phyloP scores from a whole-genome alignment of 2,329 filamentous ascomycete species.

The Botryosphaeria dothidea region DNA sequence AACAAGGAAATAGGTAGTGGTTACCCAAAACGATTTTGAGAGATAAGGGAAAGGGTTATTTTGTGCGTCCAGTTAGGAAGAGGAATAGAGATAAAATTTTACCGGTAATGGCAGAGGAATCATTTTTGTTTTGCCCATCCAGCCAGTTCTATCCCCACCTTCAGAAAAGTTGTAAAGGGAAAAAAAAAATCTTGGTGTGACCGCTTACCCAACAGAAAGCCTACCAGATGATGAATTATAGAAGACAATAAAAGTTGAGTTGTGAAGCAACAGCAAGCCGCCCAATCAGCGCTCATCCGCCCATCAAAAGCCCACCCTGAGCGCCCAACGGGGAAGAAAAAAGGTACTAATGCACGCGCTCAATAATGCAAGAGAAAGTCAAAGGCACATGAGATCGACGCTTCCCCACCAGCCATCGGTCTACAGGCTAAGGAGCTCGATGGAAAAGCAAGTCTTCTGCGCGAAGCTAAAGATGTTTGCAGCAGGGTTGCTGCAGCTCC shows the following conservation, averaged over 20 bases:
- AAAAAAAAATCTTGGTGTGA: neutral
- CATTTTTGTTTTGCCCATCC: neutral
- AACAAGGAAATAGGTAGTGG: neutral
- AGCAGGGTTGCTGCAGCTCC: too few species aligned
- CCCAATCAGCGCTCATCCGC: conserved; percentile 1
- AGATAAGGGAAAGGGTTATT: neutral
- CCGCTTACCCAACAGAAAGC: neutral
- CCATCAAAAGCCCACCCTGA: neutral
- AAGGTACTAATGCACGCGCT: conserved; percentile 8
- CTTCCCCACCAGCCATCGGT: neutral
- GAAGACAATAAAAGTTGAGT: neutral
- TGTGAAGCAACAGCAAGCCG: neutral
- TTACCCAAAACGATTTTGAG: neutral
- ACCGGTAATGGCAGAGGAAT: neutral
- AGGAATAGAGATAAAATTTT: neutral
- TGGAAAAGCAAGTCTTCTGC: neutral
- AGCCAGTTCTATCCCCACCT: neutral
- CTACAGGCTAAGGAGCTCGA: neutral
- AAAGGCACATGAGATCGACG: neutral
- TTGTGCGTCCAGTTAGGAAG: neutral
- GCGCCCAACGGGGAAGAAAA: neutral
- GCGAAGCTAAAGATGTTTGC: too few species aligned
- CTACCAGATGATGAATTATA: neutral
- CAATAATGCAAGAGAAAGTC: neutral
- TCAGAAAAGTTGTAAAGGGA: neutral